phyloP scores from a whole-genome alignment of 2,329 filamentous ascomycete genomes.

The Talaromyces sp. region DNA sequence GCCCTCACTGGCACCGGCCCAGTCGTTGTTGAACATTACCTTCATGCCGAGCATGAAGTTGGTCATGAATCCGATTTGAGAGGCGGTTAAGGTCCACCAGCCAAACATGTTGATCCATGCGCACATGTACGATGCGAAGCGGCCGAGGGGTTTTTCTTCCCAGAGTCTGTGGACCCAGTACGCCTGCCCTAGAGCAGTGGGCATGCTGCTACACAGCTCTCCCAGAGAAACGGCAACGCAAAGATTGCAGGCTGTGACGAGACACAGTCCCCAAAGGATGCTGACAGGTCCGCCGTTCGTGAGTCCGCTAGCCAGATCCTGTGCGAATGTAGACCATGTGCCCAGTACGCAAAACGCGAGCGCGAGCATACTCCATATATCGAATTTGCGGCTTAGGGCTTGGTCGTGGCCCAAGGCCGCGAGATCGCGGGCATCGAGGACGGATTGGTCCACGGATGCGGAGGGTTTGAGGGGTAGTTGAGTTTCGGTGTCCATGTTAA shows the following conservation, averaged over 20 bases:
- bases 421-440: conserved; percentile 44
- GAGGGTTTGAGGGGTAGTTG: conserved; percentile 16
- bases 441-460: conserved; percentile 30
- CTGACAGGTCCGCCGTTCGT: conserved; percentile 55
- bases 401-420: conserved; percentile 46
- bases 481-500: conserved; percentile 11
- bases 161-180: conserved; percentile 55
- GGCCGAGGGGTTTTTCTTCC: conserved; percentile 38
- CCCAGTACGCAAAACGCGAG: conserved; percentile 59
- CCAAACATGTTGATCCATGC: conserved; percentile 62
- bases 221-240: conserved; percentile 57
- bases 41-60: conserved; percentile 59
- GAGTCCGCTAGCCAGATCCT: conserved; percentile 53
- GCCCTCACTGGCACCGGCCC: conserved; percentile 46
- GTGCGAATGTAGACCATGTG: conserved; percentile 59
- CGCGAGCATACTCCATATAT: conserved; percentile 57
- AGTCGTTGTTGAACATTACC: conserved; percentile 52
- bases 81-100: conserved; percentile 59
- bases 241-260: conserved; percentile 55
- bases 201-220: conserved; percentile 59
- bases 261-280: conserved; percentile 56
- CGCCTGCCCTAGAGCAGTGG: conserved; percentile 60
- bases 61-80: conserved; percentile 59
- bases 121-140: conserved; percentile 57
- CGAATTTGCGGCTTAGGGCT: conserved; percentile 51